Percentiles rank a stretch among this genome's conserved stretches.
Conservation (phyloP, 2,329 filamentous ascomycete species). For the Cladosporium cucumerinum region DNA sequence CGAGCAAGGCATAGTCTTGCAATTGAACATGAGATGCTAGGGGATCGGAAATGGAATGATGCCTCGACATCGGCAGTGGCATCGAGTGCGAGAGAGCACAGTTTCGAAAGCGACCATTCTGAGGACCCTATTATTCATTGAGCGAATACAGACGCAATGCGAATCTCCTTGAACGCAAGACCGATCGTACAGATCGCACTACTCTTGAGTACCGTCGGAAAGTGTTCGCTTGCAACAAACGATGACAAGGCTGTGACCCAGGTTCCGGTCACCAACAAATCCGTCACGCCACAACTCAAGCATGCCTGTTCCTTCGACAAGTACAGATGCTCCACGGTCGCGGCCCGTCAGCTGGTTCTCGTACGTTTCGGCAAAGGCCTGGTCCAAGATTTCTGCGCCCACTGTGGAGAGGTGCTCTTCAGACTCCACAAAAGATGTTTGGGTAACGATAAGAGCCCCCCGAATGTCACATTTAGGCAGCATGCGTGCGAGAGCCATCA, state of each 20-base stretch:
- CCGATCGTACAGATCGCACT: not conserved
- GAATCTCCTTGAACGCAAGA: not conserved
- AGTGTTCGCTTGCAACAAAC: not conserved
- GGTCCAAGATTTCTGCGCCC: not conserved
- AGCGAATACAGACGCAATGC: not conserved
- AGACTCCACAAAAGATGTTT: too few species aligned
- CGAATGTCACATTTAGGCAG: too few species aligned
- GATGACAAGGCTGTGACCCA: not conserved
- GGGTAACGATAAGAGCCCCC: too few species aligned
- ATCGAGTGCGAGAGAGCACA: not conserved
- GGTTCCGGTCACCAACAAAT: not conserved
- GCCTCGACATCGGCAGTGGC: not conserved
- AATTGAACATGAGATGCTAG: not conserved
- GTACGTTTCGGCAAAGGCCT: not conserved
- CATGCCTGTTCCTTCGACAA: not conserved
- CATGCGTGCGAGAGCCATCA: not conserved
- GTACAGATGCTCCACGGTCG: not conserved
- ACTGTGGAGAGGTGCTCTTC: too few species aligned
- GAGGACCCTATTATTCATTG: conserved; percentile 1
- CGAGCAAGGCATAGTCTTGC: conserved; percentile 1
- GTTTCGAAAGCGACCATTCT: not conserved
- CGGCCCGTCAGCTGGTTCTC: not conserved
- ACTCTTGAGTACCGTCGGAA: not conserved
- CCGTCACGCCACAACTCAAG: not conserved
- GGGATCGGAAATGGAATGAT: not conserved